Evolutionary conservation across 2,329 filamentous ascomycete genomes (phyloP).

Genomic region (Fusarium sp.): DNA sequence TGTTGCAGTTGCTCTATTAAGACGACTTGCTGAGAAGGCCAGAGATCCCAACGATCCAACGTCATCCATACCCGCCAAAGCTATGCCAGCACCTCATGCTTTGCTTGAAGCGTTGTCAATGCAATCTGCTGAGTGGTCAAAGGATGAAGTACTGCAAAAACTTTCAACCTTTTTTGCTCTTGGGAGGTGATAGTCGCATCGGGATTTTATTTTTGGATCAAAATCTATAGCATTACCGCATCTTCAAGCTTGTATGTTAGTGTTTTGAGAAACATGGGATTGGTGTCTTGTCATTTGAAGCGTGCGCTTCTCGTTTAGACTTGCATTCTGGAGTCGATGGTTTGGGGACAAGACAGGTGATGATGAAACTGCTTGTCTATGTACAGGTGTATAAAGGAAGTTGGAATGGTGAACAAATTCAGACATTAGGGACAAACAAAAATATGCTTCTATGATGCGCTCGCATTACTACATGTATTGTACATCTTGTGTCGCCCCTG

Average conservation of each 20-base stretch:
- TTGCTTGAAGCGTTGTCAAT: slow-evolving; percentile 74
- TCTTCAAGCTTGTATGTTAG: slow-evolving; percentile 44
- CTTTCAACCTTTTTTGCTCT: slow-evolving; percentile 65
- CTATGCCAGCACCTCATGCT: slow-evolving; percentile 73
- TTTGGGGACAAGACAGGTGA: slow-evolving; percentile 34
- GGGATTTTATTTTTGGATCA: slow-evolving; percentile 34
- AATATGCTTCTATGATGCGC: slow-evolving; percentile 34
- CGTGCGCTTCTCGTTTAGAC: slow-evolving; percentile 42
- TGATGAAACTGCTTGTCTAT: slow-evolving; percentile 34
- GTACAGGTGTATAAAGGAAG: slow-evolving; percentile 38
- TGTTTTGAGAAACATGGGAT: slow-evolving; percentile 40
- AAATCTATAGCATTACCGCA: slow-evolving; percentile 19
- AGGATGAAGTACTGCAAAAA: slow-evolving; percentile 73
- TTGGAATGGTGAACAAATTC: slow-evolving; percentile 40
- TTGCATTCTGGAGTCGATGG: slow-evolving; percentile 45
- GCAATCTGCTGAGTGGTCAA: slow-evolving; percentile 68
- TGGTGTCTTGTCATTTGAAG: slow-evolving; percentile 41
- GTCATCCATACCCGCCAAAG: slow-evolving; percentile 64
- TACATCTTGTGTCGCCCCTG: slow-evolving; percentile 39
- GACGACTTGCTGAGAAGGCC: slow-evolving; percentile 73
- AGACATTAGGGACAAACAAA: slow-evolving; percentile 39
- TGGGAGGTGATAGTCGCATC: slow-evolving; percentile 55
- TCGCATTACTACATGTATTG: slow-evolving; percentile 45
- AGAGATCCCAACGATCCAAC: slow-evolving; percentile 62
- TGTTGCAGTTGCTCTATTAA: slow-evolving; percentile 74